These are phyloP conservation scores for Pseudocohnilembus persalinus DNA, from an alignment of 169 alveolate species.

Conservation along the genomic window DNA sequence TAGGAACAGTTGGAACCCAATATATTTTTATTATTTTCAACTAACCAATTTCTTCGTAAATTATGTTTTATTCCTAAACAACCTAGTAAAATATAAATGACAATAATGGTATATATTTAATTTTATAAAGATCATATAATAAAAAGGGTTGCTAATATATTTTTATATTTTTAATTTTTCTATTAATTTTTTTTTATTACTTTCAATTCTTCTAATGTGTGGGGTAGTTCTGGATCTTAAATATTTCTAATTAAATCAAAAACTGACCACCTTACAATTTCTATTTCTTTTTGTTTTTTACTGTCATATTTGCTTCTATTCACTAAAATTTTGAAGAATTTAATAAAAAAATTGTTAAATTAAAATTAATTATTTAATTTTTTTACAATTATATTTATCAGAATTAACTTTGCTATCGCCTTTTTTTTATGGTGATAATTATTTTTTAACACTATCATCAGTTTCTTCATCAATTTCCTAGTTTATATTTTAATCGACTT, in stretches of 20 bases:
- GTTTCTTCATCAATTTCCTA: too few species aligned
- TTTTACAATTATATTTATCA: too few species aligned
- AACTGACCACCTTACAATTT: neutral
- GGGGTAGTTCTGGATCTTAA: slow-evolving; percentile 26
- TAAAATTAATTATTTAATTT: too few species aligned
- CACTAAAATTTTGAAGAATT: too few species aligned
- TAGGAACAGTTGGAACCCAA: slow-evolving; percentile 28
- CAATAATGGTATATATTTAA: too few species aligned
- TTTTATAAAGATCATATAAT: neutral
- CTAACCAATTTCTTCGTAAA: neutral
- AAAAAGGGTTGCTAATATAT: too few species aligned
- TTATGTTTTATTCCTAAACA: neutral
- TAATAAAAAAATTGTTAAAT: too few species aligned
- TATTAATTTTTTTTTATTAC: slow-evolving; percentile 7
- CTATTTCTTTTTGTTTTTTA: slow-evolving; percentile 15
- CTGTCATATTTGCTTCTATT: neutral
- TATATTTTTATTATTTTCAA: slow-evolving; percentile 5
- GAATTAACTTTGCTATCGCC: too few species aligned
- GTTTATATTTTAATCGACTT: too few species aligned
- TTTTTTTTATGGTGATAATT: too few species aligned
- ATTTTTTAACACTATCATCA: too few species aligned
- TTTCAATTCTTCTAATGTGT: slow-evolving; percentile 15
- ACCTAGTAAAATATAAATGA: neutral
- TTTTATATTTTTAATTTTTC: neutral
- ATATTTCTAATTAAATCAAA: slow-evolving; percentile 9